These are phyloP conservation scores for Lathyrus oleraceus DNA, from an alignment of 306 rosid species.

Conservation along the genomic window DNA sequence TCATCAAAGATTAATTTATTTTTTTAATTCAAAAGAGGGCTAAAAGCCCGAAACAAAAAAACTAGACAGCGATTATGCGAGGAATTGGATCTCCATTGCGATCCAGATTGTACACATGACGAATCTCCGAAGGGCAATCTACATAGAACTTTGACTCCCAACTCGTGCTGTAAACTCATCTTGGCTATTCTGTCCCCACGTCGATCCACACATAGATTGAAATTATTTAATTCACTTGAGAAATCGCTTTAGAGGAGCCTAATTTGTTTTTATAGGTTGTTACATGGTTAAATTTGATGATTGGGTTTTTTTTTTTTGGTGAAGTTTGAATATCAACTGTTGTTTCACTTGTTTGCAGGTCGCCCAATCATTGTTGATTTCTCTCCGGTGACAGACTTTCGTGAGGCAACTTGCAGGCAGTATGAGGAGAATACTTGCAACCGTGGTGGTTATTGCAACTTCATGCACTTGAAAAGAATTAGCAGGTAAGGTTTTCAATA, in stretches of 20 bases:
- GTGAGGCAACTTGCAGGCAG: constrained; percentile 80
- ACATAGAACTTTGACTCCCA: too few species aligned
- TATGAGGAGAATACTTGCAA: constrained; percentile 75
- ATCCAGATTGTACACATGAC: too few species aligned
- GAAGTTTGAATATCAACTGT: not conserved
- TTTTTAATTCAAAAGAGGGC: too few species aligned
- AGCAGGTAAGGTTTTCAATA: constrained; percentile 42
- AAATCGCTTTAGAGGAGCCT: not conserved
- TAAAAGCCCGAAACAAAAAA: too few species aligned
- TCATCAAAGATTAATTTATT: too few species aligned
- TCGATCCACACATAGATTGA: too few species aligned
- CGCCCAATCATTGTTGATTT: constrained; percentile 79
- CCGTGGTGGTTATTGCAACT: constrained; percentile 74
- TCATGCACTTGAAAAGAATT: constrained; percentile 76
- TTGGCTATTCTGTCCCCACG: too few species aligned
- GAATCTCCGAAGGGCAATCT: too few species aligned
- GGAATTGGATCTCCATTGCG: too few species aligned
- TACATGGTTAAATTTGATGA: not conserved
- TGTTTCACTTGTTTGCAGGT: constrained; percentile 39
- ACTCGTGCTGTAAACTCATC: too few species aligned
- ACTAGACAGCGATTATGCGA: too few species aligned
- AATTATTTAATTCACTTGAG: not conserved
- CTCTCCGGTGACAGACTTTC: constrained; percentile 71
- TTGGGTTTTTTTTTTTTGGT: not conserved
- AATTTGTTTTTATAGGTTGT: not conserved